Base-by-base conservation (phyloP, 2,329 filamentous ascomycete genomes). In the Fusarium agapanthi region DNA sequence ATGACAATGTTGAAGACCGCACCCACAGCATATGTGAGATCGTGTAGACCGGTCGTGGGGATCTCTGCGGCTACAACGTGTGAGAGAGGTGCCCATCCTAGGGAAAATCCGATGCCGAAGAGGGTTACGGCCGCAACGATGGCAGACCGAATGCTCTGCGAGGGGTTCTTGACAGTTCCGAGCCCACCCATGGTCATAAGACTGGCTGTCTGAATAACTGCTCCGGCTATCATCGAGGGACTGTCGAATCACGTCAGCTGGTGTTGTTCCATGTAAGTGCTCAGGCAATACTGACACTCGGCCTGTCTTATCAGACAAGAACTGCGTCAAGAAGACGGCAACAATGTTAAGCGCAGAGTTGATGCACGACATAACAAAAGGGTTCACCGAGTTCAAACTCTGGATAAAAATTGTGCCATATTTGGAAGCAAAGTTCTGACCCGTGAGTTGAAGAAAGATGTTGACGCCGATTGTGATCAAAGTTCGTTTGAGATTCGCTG, bases 141-240 rank as follows among this genome's bases (percentile, higher is more conserved):
- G 15, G 74, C 77, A 14, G 71, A 67, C 24, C 77, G 79, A 43
- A 73, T 61, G 43, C 44, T 28, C 15, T 68, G 56, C 2, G 69
- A 72, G 3, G 75, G 61, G 14, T 71, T 59, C 15, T 48, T 45
- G 2, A 69, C 40, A 20, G 78, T 78, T 20, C 81, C 82, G 15
- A 83, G 72, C 5, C 77, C 81, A 30, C 80, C 82, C 81, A 84
- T 83, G 12, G 79, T 78, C 24, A 83, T 74, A 5, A 82, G 72
- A 9, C 74, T 73, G 10, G 65, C 65, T 3, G 75, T 71, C 51
- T 82, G 81, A 18, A 82, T 44, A 16, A 65, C 48, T 1, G 76
- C 75, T 6, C 80, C 78, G 18, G 77, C 61, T 15, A 80, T 62
- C 14, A 81, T 71, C 54, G 78, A 47, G 15, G 69, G 63, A 12